Conservation (phyloP, 2,329 filamentous ascomycete species). For the Fusarium metavorans region DNA sequence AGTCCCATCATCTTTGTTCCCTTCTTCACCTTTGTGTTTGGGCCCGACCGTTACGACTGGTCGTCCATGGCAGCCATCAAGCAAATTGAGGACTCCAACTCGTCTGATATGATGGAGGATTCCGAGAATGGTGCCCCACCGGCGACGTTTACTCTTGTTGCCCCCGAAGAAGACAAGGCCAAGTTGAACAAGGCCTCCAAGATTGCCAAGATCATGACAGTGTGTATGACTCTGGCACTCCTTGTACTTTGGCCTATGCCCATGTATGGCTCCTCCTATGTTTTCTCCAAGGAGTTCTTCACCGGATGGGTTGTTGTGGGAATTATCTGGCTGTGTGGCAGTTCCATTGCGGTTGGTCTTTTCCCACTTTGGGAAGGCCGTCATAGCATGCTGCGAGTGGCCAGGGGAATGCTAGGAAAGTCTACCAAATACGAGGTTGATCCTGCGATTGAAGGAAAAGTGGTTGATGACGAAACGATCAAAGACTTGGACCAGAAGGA, state of each 20-base stretch:
- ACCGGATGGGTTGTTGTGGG: slow-evolving; percentile 79
- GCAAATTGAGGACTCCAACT: slow-evolving; percentile 74
- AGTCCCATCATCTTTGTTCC: slow-evolving; percentile 82
- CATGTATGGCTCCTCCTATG: slow-evolving; percentile 84
- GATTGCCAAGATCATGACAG: slow-evolving; percentile 54
- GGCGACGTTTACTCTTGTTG: slow-evolving; percentile 17
- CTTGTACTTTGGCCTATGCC: slow-evolving; percentile 93
- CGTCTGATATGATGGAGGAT: slow-evolving; percentile 26
- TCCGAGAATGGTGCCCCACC: not conserved
- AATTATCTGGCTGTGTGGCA: slow-evolving; percentile 80
- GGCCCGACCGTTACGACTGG: slow-evolving; percentile 84
- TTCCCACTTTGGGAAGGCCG: slow-evolving; percentile 87
- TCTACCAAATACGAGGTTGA: not conserved
- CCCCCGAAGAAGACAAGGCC: slow-evolving; percentile 55
- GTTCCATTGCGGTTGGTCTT: slow-evolving; percentile 78
- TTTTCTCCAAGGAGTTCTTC: slow-evolving; percentile 72
- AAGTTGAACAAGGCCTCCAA: slow-evolving; percentile 67
- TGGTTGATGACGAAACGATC: not conserved
- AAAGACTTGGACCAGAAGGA: not conserved
- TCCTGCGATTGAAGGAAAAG: not conserved
- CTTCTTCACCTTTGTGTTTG: slow-evolving; percentile 73
- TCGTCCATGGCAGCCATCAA: slow-evolving; percentile 83
- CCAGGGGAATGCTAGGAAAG: slow-evolving; percentile 32
- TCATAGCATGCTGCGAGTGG: slow-evolving; percentile 28
- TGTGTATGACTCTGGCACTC: slow-evolving; percentile 70